Evolutionary conservation across 2,329 filamentous ascomycete species (phyloP).

Genomic region (Aspergillus ochraceus): DNA sequence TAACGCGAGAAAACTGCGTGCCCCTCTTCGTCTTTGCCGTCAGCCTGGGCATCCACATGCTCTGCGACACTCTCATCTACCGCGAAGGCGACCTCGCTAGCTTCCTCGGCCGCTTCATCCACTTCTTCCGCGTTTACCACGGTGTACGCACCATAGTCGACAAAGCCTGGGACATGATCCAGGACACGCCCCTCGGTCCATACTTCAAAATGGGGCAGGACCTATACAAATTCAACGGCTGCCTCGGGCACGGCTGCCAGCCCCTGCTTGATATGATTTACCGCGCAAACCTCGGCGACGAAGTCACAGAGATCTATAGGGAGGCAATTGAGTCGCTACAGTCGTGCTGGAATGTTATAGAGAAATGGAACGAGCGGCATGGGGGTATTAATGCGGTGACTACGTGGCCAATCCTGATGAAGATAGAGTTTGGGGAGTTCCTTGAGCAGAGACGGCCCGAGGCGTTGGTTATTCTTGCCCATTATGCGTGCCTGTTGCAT

Average conservation of each 20-base stretch:
- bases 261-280: slow-evolving; percentile 11
- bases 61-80: slow-evolving; percentile 50
- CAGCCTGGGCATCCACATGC: slow-evolving; percentile 37
- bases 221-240: background rate
- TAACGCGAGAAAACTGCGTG: slow-evolving; percentile 18
- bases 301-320: slow-evolving; percentile 5
- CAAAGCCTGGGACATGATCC: slow-evolving; percentile 16
- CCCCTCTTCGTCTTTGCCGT: slow-evolving; percentile 24
- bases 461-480: slow-evolving; percentile 40
- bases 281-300: slow-evolving; percentile 2
- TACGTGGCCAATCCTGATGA: slow-evolving; percentile 31
- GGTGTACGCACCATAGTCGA: slow-evolving; percentile 23
- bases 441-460: slow-evolving; percentile 34
- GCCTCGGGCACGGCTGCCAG: slow-evolving; percentile 1
- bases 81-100: slow-evolving; percentile 39
- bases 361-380: background rate
- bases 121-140: slow-evolving; percentile 26
- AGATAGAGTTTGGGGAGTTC: slow-evolving; percentile 29
- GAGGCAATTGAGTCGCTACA: slow-evolving; percentile 13
- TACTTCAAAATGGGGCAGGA: slow-evolving; percentile 2
- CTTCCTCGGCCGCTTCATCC: slow-evolving; percentile 29
- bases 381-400: background rate
- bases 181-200: slow-evolving; percentile 13
- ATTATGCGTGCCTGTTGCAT: slow-evolving; percentile 41
- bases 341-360: slow-evolving; percentile 1